A percentile compares a stretch with the other conserved stretches of the same genome.
phyloP scores from a whole-genome alignment of 169 alveolate species.

The Plasmodium knowlesi region DNA sequence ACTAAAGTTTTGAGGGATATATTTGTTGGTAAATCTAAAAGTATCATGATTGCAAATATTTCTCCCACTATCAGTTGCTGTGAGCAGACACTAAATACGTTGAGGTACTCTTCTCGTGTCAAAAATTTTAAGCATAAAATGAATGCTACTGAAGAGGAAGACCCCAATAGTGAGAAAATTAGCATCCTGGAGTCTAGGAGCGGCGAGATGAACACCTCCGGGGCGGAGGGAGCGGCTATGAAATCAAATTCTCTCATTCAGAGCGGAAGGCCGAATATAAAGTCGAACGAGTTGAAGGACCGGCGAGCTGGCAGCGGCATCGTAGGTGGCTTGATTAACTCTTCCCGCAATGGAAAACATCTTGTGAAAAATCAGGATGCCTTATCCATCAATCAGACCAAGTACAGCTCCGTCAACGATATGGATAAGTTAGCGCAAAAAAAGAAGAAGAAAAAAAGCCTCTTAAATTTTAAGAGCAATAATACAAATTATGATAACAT shows the following conservation, averaged over 20 bases:
- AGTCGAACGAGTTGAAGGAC: slow-evolving; percentile 18
- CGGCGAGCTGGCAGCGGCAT: neutral
- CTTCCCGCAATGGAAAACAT: neutral
- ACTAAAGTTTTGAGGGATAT: slow-evolving; percentile 96
- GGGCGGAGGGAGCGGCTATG: neutral
- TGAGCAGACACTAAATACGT: slow-evolving; percentile 98
- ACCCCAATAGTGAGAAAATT: slow-evolving; percentile 40
- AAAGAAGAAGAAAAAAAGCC: slow-evolving; percentile 35
- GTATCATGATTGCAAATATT: slow-evolving; percentile 98
- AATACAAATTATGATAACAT: neutral
- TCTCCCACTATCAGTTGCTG: slow-evolving; percentile 97
- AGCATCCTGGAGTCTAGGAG: slow-evolving; percentile 13
- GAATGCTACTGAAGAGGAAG: slow-evolving; percentile 52
- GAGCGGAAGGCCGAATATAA: neutral
- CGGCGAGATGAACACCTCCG: neutral
- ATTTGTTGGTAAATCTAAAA: slow-evolving; percentile 95
- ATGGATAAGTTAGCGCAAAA: slow-evolving; percentile 6
- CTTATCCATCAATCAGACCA: neutral
- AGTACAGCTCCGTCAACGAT: slow-evolving; percentile 34
- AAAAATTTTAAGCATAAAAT: slow-evolving; percentile 92
- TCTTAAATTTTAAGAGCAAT: slow-evolving; percentile 11
- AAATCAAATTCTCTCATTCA: neutral
- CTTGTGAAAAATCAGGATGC: neutral
- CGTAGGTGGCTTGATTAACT: neutral
- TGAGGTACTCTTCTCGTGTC: slow-evolving; percentile 97